Conservation (phyloP, 1,284 basidiomycete species). For the Fomitopsis pinicola region DNA sequence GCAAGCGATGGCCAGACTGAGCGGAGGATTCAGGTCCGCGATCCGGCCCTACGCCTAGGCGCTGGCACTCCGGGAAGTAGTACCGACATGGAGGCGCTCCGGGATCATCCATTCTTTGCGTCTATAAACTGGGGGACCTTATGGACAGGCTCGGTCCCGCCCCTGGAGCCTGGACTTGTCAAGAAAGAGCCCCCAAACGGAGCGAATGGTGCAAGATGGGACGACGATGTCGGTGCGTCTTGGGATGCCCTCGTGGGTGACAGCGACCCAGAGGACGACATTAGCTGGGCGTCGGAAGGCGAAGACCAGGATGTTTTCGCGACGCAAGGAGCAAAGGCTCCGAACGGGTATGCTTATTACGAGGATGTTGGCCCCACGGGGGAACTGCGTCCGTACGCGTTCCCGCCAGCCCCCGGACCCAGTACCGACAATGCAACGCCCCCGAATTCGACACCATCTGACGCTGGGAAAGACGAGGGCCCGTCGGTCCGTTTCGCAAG, state of each 20-base stretch:
- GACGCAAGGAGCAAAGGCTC: slow-evolving; percentile 2
- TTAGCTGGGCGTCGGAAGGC: slow-evolving; percentile 47
- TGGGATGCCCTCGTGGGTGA: slow-evolving; percentile 48
- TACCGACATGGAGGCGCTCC: slow-evolving; percentile 56
- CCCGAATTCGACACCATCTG: not conserved
- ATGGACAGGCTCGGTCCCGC: slow-evolving; percentile 67
- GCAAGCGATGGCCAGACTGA: slow-evolving; percentile 1
- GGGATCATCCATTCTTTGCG: slow-evolving; percentile 74
- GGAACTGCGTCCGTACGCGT: slow-evolving; percentile 20
- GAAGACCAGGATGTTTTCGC: slow-evolving; percentile 30
- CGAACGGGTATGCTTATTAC: slow-evolving; percentile 13
- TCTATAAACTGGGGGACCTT: slow-evolving; percentile 67
- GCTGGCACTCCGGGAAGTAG: slow-evolving; percentile 45
- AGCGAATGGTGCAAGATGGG: slow-evolving; percentile 14
- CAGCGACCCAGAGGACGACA: slow-evolving; percentile 26
- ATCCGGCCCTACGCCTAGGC: slow-evolving; percentile 70
- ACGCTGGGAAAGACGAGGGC: slow-evolving; percentile 5
- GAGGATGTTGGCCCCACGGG: slow-evolving; percentile 29
- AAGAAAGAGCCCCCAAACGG: slow-evolving; percentile 40
- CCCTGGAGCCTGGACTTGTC: slow-evolving; percentile 50
- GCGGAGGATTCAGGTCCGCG: slow-evolving; percentile 46
- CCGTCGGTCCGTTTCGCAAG: slow-evolving; percentile 19
- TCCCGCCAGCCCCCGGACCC: slow-evolving; percentile 15
- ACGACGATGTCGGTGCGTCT: slow-evolving; percentile 41
- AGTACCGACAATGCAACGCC: slow-evolving; percentile 11